These are phyloP conservation scores for Fusarium liriodendri DNA, from an alignment of 2,329 filamentous ascomycete genomes.

Conservation along the genomic window DNA sequence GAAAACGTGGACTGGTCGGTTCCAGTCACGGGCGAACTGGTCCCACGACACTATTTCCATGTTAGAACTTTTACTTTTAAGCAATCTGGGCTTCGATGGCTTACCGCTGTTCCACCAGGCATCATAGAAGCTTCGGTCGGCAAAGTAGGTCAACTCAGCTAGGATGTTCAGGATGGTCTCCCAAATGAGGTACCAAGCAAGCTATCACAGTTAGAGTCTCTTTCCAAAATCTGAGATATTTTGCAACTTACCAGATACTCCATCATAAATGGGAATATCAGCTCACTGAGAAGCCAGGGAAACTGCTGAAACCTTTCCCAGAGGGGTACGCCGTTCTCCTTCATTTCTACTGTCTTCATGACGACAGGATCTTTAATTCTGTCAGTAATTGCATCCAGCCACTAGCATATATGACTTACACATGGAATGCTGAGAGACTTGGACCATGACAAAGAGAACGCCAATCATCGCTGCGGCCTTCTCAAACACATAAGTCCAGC, in stretches of 20 bases:
- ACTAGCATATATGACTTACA: slow-evolving; percentile 50
- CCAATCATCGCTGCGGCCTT: slow-evolving; percentile 78
- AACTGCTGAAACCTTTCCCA: slow-evolving; percentile 73
- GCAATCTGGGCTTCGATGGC: slow-evolving; percentile 8
- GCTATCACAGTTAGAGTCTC: slow-evolving; percentile 46
- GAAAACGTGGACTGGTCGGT: slow-evolving; percentile 81
- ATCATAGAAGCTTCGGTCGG: slow-evolving; percentile 78
- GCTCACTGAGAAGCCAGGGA: slow-evolving; percentile 79
- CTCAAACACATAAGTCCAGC: slow-evolving; percentile 81
- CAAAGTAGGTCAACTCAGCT: slow-evolving; percentile 81
- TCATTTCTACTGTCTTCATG: slow-evolving; percentile 73
- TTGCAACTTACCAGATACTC: slow-evolving; percentile 69
- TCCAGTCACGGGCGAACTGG: slow-evolving; percentile 85
- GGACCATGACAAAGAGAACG: slow-evolving; percentile 81
- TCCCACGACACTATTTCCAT: slow-evolving; percentile 69
- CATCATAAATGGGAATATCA: slow-evolving; percentile 83
- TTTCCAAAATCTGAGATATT: neutral
- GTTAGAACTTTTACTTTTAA: neutral
- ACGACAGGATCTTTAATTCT: slow-evolving; percentile 71
- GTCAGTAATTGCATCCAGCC: slow-evolving; percentile 5
- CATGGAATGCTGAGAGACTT: slow-evolving; percentile 80
- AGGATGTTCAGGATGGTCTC: slow-evolving; percentile 79
- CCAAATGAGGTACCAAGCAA: slow-evolving; percentile 87
- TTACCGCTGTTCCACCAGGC: slow-evolving; percentile 72
- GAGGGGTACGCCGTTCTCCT: slow-evolving; percentile 72